These are phyloP conservation scores for Phytophthora pistaciae DNA, from an alignment of 352 stramenopile genomes.

Conservation along the genomic window DNA sequence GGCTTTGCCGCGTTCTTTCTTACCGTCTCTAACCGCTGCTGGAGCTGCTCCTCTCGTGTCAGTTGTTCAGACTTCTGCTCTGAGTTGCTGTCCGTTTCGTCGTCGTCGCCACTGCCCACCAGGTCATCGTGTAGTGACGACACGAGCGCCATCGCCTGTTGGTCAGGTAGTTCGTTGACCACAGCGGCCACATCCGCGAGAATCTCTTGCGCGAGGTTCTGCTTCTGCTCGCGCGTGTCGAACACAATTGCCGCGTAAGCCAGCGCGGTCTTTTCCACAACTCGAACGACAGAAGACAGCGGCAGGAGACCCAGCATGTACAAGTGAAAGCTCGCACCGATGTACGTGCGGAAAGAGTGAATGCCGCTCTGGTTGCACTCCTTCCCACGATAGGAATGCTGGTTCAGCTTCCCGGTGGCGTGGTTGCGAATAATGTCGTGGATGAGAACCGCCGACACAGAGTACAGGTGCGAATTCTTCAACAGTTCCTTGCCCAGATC, in stretches of 20 bases:
- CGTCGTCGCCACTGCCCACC: constrained; percentile 34
- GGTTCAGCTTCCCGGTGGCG: constrained; percentile 30
- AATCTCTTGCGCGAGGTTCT: constrained; percentile 67
- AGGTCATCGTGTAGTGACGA: constrained; percentile 63
- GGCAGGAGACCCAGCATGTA: constrained; percentile 61
- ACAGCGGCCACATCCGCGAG: constrained; percentile 65
- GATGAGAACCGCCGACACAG: constrained; percentile 73
- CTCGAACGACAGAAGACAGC: constrained; percentile 60
- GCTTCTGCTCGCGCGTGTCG: constrained; percentile 64
- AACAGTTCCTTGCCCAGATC: constrained; percentile 81
- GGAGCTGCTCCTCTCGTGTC: constrained; percentile 33
- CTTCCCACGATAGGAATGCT: constrained; percentile 63
- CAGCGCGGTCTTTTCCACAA: constrained; percentile 65
- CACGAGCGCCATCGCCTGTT: constrained; percentile 61
- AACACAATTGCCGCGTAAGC: constrained; percentile 74
- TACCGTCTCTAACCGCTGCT: constrained; percentile 39
- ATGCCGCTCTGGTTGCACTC: constrained; percentile 77
- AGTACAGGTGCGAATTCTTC: constrained; percentile 56
- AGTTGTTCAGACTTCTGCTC: constrained; percentile 20
- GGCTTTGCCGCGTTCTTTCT: constrained; percentile 30
- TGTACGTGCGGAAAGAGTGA: constrained; percentile 82
- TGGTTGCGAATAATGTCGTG: constrained; percentile 88
- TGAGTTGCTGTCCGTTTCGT: constrained; percentile 14
- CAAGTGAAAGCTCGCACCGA: constrained; percentile 71
- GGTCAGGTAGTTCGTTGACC: constrained; percentile 58